These are phyloP conservation scores for Lachancea sp. DNA, from an alignment of 805 yeast species.

Conservation along the genomic window DNA sequence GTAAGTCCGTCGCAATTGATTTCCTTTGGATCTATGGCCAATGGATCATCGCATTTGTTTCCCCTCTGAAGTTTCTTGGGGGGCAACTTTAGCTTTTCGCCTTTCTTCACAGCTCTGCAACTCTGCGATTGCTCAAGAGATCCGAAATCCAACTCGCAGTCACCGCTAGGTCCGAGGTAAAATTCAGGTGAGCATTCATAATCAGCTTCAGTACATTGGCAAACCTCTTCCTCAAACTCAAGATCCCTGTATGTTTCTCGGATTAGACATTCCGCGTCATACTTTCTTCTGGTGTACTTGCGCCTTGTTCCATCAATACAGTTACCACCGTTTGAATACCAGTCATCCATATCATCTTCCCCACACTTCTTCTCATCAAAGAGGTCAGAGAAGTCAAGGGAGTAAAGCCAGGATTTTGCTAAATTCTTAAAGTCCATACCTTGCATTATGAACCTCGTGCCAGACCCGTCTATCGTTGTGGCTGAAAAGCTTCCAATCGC, in stretches of 20 bases:
- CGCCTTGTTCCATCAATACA: constrained; percentile 71
- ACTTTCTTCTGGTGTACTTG: constrained; percentile 56
- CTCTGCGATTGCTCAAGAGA: constrained; percentile 15
- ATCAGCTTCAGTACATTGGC: constrained; percentile 60
- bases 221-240: constrained; percentile 42
- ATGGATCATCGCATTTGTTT: constrained; percentile 21
- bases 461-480: constrained; percentile 67
- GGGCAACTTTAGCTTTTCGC: constrained; percentile 9
- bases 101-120: constrained; percentile 14
- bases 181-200: constrained; percentile 64
- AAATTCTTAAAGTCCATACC: constrained; percentile 32
- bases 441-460: constrained; percentile 47
- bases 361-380: constrained; percentile 41
- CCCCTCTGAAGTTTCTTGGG: constrained; percentile 17
- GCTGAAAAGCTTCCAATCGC: constrained; percentile 37
- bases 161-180: constrained; percentile 31
- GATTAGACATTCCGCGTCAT: constrained; percentile 51
- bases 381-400: constrained; percentile 52
- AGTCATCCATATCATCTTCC: constrained; percentile 54
- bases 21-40: constrained; percentile 24
- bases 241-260: constrained; percentile 35
- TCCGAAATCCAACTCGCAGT: constrained; percentile 41
- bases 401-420: constrained; percentile 16
- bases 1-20: constrained; percentile 23
- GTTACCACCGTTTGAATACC: constrained; percentile 36